Base-by-base conservation (phyloP, 345 rosid species). In the Citrus medica region DNA sequence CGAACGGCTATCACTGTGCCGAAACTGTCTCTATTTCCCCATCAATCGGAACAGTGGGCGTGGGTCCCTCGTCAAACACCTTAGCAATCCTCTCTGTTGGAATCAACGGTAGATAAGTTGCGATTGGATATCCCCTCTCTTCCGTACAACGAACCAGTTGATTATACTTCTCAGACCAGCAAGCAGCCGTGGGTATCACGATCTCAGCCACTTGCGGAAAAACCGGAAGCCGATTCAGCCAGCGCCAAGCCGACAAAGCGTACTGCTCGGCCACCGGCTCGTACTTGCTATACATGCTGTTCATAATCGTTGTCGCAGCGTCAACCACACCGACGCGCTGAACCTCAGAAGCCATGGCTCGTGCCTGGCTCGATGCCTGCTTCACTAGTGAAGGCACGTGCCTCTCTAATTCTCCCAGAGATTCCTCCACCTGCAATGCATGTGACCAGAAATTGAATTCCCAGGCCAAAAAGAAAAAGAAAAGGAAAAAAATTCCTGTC, bases 131-230 rank as follows among this genome's bases (percentile, higher is more conserved):
- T 16, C 86, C 93, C 63, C 83, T 84, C 74, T 90, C 92, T 0
- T 81, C 85, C 0, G 82, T 68, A 30, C 62, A 76, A 46, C 82
- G 59, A 68, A 91, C 92, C 17, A 63, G 72, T 30, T 80, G 80
- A 76, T 95, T 95, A 74, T 95, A 95, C 87, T 85, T 92, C 21
- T 87, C 92, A 1, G 88, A 86, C 91, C 95, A 93, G 75, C 85
- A 87, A 27, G 91, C 92, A 46, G 86, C 91, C 7, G 88, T 86
- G 5, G 95, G 95, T 25, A 88, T 85, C 13, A 80, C 84, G 6
- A 90, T 40, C 46, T 87, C 82, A 46, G 94, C 91, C 84, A 88
- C 79, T 62, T 88, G 85, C 7, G 89, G 89, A 55, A 91, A 88
- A 35, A 92, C 37, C 0, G 95, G 92, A 5, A 92, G 78, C 74